Base-by-base conservation (phyloP, 1,139 yeast genomes). In the Yamadazyma buinensis region DNA sequence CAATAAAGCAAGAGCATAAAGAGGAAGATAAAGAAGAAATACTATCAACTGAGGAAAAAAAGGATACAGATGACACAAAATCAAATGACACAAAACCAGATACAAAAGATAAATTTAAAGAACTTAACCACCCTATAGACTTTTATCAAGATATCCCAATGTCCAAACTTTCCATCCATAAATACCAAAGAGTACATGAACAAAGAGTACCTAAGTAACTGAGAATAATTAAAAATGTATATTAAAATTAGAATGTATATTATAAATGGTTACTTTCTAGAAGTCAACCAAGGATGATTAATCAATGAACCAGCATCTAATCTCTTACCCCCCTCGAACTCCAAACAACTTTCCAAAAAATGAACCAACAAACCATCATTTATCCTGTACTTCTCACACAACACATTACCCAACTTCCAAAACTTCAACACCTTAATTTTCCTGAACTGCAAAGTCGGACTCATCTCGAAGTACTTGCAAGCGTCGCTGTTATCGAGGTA, bases 341-440 rank as follows among this genome's bases (percentile, higher is more conserved):
- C 42, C 30, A 67, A 54, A 59, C 70, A 67, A 30, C 67, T 67
- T 39, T 51, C 48, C 32, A 67, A 59, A 36, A 67, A 66, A 47
- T 65, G 72, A 32, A 59, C 47, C 31, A 67, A 55, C 23, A 57
- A 46, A 17, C 45, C 41, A 35, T 61, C 59, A 13, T 57, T 45
- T 37, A 67, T 64, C 35, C 64, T 63, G 44, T 67, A 67, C 44
- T 67, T 84, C 41, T 84, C 90, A 31, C 67, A 62, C 28, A 86
- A 63, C 2, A 85, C 95, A 39, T 75, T 78, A 31, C 62, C 59
- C 37, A 85, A 69, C 11, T 76, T 68, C 94, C 94, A 84, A 40
- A 72, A 80, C 52, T 82, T 81, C 40, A 84, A 66, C 44, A 72
- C 72, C 39, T 74, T 72, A 41, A 83, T 82, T 47, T 77, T 76